A percentile compares a stretch with the other conserved stretches of the same genome.
Evolutionary conservation across 140 eudicot species (phyloP).

Genomic region (Erigeron philadelphicus): DNA sequence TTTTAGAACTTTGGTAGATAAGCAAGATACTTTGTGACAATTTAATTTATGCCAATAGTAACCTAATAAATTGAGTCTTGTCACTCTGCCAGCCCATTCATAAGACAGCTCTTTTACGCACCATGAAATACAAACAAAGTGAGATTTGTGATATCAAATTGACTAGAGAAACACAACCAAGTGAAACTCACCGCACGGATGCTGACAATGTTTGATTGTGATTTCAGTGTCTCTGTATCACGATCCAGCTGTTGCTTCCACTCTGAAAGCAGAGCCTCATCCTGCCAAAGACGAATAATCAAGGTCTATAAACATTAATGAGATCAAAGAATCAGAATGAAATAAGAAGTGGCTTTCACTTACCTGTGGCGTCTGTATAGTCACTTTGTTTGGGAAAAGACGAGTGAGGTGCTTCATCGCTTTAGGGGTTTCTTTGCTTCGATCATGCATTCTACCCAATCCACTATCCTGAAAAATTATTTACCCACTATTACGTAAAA

Average conservation of each 20-base stretch:
- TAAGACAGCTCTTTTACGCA: too few species aligned
- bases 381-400: conserved; percentile 86
- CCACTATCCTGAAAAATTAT: conserved; percentile 43
- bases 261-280: conserved; percentile 59
- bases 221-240: conserved; percentile 74
- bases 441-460: conserved; percentile 74
- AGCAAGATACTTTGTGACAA: too few species aligned
- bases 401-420: conserved; percentile 74
- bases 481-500: not conserved
- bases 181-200: conserved; percentile 55
- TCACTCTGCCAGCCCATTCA: too few species aligned
- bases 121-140: too few species aligned
- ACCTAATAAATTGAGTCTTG: too few species aligned
- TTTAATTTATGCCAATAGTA: too few species aligned
- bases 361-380: conserved; percentile 92
- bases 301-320: conserved; percentile 2
- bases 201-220: conserved; percentile 59
- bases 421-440: conserved; percentile 73
- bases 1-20: too few species aligned
- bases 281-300: conserved; percentile 40
- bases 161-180: not conserved
- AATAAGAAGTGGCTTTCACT: not conserved
- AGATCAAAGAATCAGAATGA: not conserved
- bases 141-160: not conserved
- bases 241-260: conserved; percentile 91